These are phyloP conservation scores for Aspergillus tubingensis DNA, from an alignment of 2,329 filamentous ascomycete species.

Conservation along the genomic window DNA sequence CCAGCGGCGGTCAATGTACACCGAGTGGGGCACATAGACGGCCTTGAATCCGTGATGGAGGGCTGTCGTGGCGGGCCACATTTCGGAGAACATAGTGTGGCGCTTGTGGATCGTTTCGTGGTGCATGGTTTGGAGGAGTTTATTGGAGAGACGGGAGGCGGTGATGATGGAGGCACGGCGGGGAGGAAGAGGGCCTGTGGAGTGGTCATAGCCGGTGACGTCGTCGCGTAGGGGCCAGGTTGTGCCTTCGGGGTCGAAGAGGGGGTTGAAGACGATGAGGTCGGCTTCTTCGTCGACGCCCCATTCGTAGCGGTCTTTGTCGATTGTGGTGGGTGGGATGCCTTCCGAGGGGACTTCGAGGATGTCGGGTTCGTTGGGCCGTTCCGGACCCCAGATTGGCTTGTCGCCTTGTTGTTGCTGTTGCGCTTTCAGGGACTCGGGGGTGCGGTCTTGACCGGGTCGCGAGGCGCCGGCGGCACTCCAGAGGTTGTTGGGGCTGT, in stretches of 20 bases:
- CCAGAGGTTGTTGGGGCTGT: conserved; percentile 69
- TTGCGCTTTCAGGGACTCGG: conserved; percentile 28
- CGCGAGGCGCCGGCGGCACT: conserved; percentile 51
- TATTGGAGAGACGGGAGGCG: conserved; percentile 77
- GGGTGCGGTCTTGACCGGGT: conserved; percentile 23
- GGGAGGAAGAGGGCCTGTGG: conserved; percentile 57
- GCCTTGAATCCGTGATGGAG: conserved; percentile 92
- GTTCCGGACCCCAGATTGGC: conserved; percentile 80
- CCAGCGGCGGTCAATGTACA: conserved; percentile 87
- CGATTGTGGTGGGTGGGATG: conserved; percentile 68
- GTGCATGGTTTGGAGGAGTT: conserved; percentile 84
- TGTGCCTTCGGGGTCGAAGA: conserved; percentile 86
- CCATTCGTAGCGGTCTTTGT: conserved; percentile 81
- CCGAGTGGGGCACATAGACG: conserved; percentile 84
- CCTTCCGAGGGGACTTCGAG: conserved; percentile 74
- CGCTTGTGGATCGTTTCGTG: conserved; percentile 80
- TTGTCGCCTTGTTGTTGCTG: conserved; percentile 54
- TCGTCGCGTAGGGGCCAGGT: conserved; percentile 81
- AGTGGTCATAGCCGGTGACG: conserved; percentile 79
- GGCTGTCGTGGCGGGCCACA: conserved; percentile 88
- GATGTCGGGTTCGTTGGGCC: conserved; percentile 68
- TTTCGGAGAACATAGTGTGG: conserved; percentile 91
- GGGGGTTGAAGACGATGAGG: conserved; percentile 85
- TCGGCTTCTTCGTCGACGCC: conserved; percentile 89
- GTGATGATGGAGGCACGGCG: conserved; percentile 89